These are phyloP conservation scores for Favolaschia claudopus DNA, from an alignment of 768 basidiomycete species.

Conservation along the genomic window DNA sequence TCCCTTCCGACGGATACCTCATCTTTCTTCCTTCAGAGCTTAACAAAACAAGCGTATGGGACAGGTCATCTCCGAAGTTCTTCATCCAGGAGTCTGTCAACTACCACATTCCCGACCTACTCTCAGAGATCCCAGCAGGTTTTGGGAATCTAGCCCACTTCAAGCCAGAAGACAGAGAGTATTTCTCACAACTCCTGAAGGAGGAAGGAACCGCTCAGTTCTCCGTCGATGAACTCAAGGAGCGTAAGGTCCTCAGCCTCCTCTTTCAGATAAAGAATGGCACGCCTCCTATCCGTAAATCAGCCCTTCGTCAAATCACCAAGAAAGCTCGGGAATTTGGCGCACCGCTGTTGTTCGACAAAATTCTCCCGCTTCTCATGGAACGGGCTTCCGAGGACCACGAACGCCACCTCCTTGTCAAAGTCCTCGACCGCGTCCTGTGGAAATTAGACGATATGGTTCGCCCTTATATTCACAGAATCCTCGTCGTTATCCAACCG, in stretches of 20 bases:
- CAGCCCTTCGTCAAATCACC: slow-evolving; percentile 96
- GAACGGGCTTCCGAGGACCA: slow-evolving; percentile 97
- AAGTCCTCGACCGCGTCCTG: slow-evolving; percentile 97
- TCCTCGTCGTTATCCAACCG: slow-evolving; percentile 98
- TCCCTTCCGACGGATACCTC: slow-evolving; percentile 85
- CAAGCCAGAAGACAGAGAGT: slow-evolving; percentile 96
- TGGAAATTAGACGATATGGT: slow-evolving; percentile 99
- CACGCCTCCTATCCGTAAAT: slow-evolving; percentile 96
- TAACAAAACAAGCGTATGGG: slow-evolving; percentile 76
- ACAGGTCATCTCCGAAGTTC: slow-evolving; percentile 74
- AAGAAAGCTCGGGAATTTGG: slow-evolving; percentile 99
- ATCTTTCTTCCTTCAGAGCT: slow-evolving; percentile 94
- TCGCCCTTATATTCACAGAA: slow-evolving; percentile 98
- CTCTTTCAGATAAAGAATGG: slow-evolving; percentile 99
- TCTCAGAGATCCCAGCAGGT: slow-evolving; percentile 92
- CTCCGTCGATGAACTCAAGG: slow-evolving; percentile 97
- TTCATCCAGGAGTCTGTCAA: slow-evolving; percentile 93
- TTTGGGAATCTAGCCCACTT: slow-evolving; percentile 97
- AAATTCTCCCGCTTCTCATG: slow-evolving; percentile 97
- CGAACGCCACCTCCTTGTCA: slow-evolving; percentile 96
- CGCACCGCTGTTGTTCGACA: slow-evolving; percentile 96
- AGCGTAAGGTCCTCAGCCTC: slow-evolving; percentile 97
- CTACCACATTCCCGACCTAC: slow-evolving; percentile 88
- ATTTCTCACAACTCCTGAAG: slow-evolving; percentile 93
- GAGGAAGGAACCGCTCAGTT: slow-evolving; percentile 94